Conservation (phyloP, 179 eudicot genomes). For the Gypsophila paniculata region DNA sequence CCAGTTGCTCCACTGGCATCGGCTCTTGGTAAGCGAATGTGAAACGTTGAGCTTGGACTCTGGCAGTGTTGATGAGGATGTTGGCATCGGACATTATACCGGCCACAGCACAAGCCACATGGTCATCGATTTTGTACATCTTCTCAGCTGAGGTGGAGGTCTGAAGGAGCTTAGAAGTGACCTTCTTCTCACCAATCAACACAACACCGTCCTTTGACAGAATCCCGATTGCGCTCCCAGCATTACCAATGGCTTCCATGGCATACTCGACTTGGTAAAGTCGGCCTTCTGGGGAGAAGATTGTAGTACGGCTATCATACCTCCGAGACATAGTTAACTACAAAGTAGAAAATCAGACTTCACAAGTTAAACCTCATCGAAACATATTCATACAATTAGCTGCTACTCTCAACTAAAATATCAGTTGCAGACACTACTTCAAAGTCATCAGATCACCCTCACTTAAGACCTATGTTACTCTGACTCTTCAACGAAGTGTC, state of each 20-base stretch:
- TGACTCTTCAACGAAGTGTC: no score
- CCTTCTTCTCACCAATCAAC: slow-evolving; percentile 86
- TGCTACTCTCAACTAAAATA: not conserved
- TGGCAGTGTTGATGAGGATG: slow-evolving; percentile 89
- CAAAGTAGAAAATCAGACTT: not conserved
- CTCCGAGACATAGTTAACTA: slow-evolving; percentile 71
- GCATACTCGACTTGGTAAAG: slow-evolving; percentile 98
- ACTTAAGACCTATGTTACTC: no score
- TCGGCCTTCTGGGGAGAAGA: slow-evolving; percentile 98
- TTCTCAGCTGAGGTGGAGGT: slow-evolving; percentile 85
- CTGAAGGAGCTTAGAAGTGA: slow-evolving; percentile 89
- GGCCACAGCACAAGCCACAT: slow-evolving; percentile 92
- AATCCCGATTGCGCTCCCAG: slow-evolving; percentile 85
- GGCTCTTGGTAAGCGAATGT: slow-evolving; percentile 81
- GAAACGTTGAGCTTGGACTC: slow-evolving; percentile 91
- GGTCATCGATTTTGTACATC: slow-evolving; percentile 97
- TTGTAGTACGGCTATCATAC: slow-evolving; percentile 92
- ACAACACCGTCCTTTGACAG: slow-evolving; percentile 82
- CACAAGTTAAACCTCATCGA: not conserved
- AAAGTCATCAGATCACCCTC: not conserved
- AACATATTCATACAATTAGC: not conserved
- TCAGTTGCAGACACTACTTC: not conserved
- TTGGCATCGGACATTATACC: slow-evolving; percentile 98
- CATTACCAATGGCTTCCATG: slow-evolving; percentile 98
- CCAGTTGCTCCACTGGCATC: slow-evolving; percentile 94